Evolutionary conservation across 2,329 filamentous ascomycete genomes (phyloP), one percentile per base, ranked within the genome.

Genomic region (Zymoseptoria tritici): DNA sequence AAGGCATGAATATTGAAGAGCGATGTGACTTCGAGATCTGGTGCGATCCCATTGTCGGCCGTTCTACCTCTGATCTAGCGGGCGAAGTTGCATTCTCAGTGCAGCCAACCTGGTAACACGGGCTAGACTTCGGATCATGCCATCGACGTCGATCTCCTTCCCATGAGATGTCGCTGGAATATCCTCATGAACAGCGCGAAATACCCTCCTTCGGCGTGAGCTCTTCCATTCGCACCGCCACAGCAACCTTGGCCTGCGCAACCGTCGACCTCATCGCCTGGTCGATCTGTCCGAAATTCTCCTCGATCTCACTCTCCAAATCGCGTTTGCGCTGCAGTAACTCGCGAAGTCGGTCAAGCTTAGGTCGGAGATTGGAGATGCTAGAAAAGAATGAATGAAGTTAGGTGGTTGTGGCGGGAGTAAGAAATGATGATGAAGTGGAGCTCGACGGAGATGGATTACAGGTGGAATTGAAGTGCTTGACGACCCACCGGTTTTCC

Each of bases 331-430:
- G 58, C 9, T 57, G 52, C 9, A 68, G 56, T 9, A 71, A 62
- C 36, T 62, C 56, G 16, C 62, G 54, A n/a, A 71, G 60, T 9
- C 60, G 62, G 24, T 64, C 58, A 46, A 69, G 29, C 29, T 68
- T 64, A 20, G 67, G 67, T 9, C 58, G 63, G 5, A 57, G 63
- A 3, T 46, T 46, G 3, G 36, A 46, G 3, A 46, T 46, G 36
- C 36, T 46, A 9, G 2, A 2, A 7, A n/a, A n/a, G 16, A 46
- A n/a, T 16, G 36, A 16, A 46, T n/a, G 13, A n/a, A n/a, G 36
- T 46, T 6, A 46, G 36, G 36, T 46, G 13, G 16, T 59, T 29
- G 11, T 24, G 31, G 13, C 49, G 54, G 13, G 57, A 63, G 58
- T 11, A 22, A 21, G 56, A 29, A 29, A 19, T 55, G 31, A 20